A percentile compares a stretch with the other conserved stretches of the same genome.
Conservation (phyloP, 2,329 filamentous ascomycete genomes). For the Aspergillus tamarii region DNA sequence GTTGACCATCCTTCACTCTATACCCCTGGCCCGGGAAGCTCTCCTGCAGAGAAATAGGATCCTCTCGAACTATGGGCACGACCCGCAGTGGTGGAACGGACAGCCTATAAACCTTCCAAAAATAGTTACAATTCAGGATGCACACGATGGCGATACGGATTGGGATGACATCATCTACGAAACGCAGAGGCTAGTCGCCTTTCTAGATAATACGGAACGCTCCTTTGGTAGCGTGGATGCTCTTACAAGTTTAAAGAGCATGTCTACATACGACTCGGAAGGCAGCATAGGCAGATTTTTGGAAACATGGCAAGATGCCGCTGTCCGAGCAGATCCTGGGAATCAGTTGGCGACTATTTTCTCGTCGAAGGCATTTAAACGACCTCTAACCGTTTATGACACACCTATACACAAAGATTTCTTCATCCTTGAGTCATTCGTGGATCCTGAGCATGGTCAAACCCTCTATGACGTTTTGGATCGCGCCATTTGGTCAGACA, state of each 20-base stretch:
- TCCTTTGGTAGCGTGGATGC: slow-evolving; percentile 61
- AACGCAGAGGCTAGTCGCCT: slow-evolving; percentile 64
- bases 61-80: slow-evolving; percentile 56
- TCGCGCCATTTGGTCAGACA: slow-evolving; percentile 52
- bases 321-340: slow-evolving; percentile 45
- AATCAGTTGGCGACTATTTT: slow-evolving; percentile 50
- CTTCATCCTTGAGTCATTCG: slow-evolving; percentile 41
- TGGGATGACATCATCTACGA: slow-evolving; percentile 57
- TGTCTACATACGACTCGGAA: slow-evolving; percentile 39
- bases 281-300: slow-evolving; percentile 50
- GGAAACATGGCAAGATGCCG: slow-evolving; percentile 53
- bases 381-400: slow-evolving; percentile 31
- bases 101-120: slow-evolving; percentile 53
- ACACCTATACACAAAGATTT: slow-evolving; percentile 41
- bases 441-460: slow-evolving; percentile 42
- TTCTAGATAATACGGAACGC: slow-evolving; percentile 60
- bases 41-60: slow-evolving; percentile 54
- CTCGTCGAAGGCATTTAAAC: slow-evolving; percentile 49
- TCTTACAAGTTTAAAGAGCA: slow-evolving; percentile 48
- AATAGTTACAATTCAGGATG: slow-evolving; percentile 51
- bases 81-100: slow-evolving; percentile 66
- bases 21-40: slow-evolving; percentile 61
- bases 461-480: slow-evolving; percentile 60
- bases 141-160: slow-evolving; percentile 36
- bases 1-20: slow-evolving; percentile 64